These are phyloP conservation scores for Hibiscus syriacus DNA, from an alignment of 345 rosid species.

Conservation along the genomic window DNA sequence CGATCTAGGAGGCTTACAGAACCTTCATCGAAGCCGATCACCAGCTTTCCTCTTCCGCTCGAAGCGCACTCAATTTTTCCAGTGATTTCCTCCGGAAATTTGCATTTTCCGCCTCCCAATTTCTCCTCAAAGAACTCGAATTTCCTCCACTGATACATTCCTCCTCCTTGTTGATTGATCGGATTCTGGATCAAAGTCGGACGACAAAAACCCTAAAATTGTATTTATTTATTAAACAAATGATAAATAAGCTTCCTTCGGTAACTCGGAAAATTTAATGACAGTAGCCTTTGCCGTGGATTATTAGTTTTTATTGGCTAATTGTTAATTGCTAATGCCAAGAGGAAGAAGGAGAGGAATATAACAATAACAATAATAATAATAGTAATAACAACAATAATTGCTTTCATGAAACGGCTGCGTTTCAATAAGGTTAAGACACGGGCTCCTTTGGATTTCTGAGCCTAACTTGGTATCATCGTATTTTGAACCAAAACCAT, in stretches of 20 bases:
- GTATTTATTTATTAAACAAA: neutral
- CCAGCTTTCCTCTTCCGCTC: constrained; percentile 93
- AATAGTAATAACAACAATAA: too few species aligned
- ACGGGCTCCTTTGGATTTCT: too few species aligned
- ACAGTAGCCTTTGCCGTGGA: neutral
- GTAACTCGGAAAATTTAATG: neutral
- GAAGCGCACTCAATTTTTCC: constrained; percentile 80
- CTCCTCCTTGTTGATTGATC: neutral
- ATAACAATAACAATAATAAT: too few species aligned
- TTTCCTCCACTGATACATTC: constrained; percentile 93
- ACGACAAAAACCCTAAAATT: neutral
- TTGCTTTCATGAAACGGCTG: too few species aligned
- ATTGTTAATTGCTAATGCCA: neutral
- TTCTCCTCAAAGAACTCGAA: constrained; percentile 99
- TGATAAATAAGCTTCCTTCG: neutral
- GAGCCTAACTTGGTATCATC: too few species aligned
- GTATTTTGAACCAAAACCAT: too few species aligned
- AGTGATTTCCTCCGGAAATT: constrained; percentile 70
- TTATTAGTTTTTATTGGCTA: neutral
- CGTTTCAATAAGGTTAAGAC: too few species aligned
- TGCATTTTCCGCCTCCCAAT: constrained; percentile 55
- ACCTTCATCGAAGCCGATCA: constrained; percentile 84
- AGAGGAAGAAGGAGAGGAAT: neutral
- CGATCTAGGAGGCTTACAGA: constrained; percentile 84
- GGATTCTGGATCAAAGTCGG: neutral